phyloP scores from a whole-genome alignment of 2,329 filamentous ascomycete genomes.

The Microsporum audouinii region DNA sequence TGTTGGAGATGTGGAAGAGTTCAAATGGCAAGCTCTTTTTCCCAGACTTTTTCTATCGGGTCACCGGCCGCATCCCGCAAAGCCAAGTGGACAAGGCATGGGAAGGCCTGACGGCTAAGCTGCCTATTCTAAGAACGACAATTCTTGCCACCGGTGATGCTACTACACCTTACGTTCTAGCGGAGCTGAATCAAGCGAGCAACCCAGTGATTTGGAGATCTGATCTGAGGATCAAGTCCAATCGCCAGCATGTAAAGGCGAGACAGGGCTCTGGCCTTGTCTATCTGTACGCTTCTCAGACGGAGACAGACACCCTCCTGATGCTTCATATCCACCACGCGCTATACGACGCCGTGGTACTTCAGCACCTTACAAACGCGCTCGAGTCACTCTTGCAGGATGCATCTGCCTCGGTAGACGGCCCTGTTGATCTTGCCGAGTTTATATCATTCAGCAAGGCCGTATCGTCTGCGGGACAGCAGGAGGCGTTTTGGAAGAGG shows the following conservation, averaged over 20 bases:
- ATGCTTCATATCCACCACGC: conserved; percentile 67
- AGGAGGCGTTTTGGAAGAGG: conserved; percentile 35
- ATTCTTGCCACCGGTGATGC: conserved; percentile 45
- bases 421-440: conserved; percentile 28
- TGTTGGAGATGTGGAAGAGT: conserved; percentile 65
- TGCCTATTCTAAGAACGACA: conserved; percentile 57
- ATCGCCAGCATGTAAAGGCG: conserved; percentile 11
- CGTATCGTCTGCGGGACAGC: conserved; percentile 19
- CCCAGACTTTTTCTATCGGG: conserved; percentile 54
- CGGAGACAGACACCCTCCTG: conserved; percentile 23
- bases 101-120: conserved; percentile 43
- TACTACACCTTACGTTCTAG: conserved; percentile 50
- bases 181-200: conserved; percentile 39
- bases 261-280: conserved; percentile 19
- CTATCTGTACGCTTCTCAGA: conserved; percentile 27
- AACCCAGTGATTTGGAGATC: conserved; percentile 25
- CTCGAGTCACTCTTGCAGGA: conserved; percentile 37
- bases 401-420: conserved; percentile 7
- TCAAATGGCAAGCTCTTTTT: conserved; percentile 59
- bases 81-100: conserved; percentile 48
- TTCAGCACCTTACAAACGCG: conserved; percentile 51
- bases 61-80: conserved; percentile 33
- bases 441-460: conserved; percentile 30
- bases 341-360: conserved; percentile 74
- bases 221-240: conserved; percentile 16